Base-by-base conservation (phyloP, 1,139 yeast genomes). In the Debaryomyces robertsiae region DNA sequence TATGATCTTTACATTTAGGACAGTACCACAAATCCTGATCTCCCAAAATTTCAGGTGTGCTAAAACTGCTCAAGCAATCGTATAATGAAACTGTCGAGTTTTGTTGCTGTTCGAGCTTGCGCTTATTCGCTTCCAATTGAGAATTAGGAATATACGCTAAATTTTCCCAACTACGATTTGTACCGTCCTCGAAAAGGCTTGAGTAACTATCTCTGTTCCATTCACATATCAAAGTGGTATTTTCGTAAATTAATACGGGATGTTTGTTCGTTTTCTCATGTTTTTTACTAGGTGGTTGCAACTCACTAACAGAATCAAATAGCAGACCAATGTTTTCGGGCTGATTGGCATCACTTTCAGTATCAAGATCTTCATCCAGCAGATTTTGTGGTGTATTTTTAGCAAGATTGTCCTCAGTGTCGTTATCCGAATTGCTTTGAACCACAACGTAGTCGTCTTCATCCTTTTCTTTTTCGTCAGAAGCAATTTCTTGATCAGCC, bases 11-110 rank as follows among this genome's bases (percentile, higher is more conserved):
- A 67, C 98, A 93, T 18, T 72, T 66, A 2, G 97, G 95, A 61
- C 98, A 93, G 55, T 84, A 90, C 98, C 98, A 93, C 39, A 90
- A 73, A 61, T 93, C 98, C 44, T 88, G 86, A 40, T 88, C 87
- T 9, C 97, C 90, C 33, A 93, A 71, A 2, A 90, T 80, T 59
- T 93, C 98, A 0, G 95, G 84, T 39, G 81, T 79, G 17, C 95
- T 81, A 57, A 93, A 93, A 45, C 81, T 60, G 29, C 76, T 77
- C 36, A 93, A 63, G 56, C 98, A 93, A 50, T 87, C 94, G 47
- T 79, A 77, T 27, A 93, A 69, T 0, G 85, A 75, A 11, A 88
- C 75, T 10, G 71, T 70, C n/a, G 78, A 67, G 40, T 72, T 73
- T 42, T 72, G 68, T 38, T 63, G 65, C 37, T 62, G 63, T 18